Conservation (phyloP, 768 basidiomycete species). For the Serendipita sp. region DNA sequence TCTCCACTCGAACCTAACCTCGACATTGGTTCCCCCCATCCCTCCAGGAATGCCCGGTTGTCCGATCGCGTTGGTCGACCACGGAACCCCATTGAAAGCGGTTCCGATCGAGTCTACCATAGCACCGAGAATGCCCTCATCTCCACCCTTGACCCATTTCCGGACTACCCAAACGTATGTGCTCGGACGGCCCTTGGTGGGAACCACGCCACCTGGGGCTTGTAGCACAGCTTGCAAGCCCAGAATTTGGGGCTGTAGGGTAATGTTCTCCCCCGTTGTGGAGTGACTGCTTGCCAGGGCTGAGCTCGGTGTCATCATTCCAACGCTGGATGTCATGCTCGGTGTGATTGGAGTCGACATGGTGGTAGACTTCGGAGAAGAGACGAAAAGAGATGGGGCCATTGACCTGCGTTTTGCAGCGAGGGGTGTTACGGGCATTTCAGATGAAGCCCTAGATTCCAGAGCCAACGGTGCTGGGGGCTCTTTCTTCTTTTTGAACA, state of each 20-base stretch:
- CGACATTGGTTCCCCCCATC: constrained; percentile 26
- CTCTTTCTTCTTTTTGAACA: constrained; percentile 38
- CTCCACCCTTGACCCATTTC: constrained; percentile 52
- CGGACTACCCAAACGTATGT: constrained; percentile 68
- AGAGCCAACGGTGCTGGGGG: constrained; percentile 13
- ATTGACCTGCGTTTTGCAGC: not conserved
- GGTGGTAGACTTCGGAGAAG: not conserved
- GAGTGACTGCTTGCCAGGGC: not conserved
- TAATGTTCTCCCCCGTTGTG: not conserved
- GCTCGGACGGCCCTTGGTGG: constrained; percentile 25
- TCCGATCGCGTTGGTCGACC: not conserved
- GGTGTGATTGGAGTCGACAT: constrained; percentile 1
- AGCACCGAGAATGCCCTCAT: constrained; percentile 23
- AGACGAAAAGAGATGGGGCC: not conserved
- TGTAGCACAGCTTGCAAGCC: constrained; percentile 55
- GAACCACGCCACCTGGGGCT: constrained; percentile 24
- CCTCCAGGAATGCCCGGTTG: not conserved
- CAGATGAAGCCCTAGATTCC: constrained; percentile 6
- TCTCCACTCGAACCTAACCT: constrained; percentile 71
- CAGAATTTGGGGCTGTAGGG: constrained; percentile 34
- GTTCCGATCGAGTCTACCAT: not conserved
- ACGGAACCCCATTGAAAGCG: not conserved
- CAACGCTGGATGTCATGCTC: not conserved
- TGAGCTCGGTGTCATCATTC: constrained; percentile 5
- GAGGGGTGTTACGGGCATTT: not conserved